phyloP scores from a whole-genome alignment of 257 asterid species.

The Scutellaria minor region DNA sequence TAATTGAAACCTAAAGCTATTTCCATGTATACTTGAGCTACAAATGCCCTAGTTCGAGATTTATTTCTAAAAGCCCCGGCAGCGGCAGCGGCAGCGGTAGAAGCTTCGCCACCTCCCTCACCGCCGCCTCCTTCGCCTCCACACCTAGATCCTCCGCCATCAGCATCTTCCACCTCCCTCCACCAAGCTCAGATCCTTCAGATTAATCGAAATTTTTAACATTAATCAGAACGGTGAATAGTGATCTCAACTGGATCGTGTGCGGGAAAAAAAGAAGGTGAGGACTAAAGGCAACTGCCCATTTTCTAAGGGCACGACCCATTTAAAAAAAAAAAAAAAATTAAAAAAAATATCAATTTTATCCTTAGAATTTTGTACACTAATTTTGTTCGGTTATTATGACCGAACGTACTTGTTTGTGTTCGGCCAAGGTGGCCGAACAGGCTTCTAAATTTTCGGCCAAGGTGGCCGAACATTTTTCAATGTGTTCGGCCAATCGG shows the following conservation, averaged over 20 bases:
- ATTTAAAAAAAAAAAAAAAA: no score
- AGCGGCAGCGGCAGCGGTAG: constrained; percentile 92
- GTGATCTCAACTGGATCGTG: constrained; percentile 35
- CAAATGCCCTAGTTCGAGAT: neutral
- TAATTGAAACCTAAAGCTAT: neutral
- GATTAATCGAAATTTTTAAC: constrained; percentile 18
- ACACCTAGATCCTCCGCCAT: constrained; percentile 98
- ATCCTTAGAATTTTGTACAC: no score
- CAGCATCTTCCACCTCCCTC: constrained; percentile 47
- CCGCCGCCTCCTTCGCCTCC: constrained; percentile 96
- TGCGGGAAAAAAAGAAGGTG: neutral
- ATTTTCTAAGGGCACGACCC: no score
- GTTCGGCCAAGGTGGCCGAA: no score
- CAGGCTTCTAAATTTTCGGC: no score
- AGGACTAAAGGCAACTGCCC: no score
- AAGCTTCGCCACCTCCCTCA: constrained; percentile 94
- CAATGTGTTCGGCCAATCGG: no score
- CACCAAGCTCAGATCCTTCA: constrained; percentile 25
- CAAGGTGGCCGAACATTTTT: no score
- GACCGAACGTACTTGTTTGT: no score
- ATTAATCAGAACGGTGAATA: constrained; percentile 7
- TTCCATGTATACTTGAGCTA: neutral
- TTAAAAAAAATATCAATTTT: no score
- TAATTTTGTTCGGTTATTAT: no score
- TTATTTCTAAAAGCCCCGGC: constrained; percentile 56